These are phyloP conservation scores for Diaporthe australafricana DNA, from an alignment of 2,329 filamentous ascomycete species.

Conservation along the genomic window DNA sequence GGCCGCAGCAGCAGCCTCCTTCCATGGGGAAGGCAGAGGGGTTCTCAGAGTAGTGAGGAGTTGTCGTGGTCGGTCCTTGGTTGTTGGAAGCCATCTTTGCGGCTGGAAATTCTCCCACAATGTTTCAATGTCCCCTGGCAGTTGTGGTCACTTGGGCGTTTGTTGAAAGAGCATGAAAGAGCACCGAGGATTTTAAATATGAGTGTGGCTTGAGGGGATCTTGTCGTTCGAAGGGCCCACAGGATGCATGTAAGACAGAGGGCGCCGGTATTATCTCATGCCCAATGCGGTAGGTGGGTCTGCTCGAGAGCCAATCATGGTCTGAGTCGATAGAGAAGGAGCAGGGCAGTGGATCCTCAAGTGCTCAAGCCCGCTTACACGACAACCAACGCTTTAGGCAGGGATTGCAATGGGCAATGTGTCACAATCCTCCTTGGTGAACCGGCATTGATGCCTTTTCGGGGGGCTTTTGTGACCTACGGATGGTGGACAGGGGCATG, in stretches of 20 bases:
- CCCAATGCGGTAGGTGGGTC: constrained; percentile 2
- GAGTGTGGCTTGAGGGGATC: neutral
- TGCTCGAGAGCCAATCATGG: constrained; percentile 3
- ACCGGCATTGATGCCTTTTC: neutral
- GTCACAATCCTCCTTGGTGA: neutral
- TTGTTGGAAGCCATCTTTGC: neutral
- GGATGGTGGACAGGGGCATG: no score
- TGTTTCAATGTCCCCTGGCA: neutral
- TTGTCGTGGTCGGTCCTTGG: neutral
- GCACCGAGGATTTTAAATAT: neutral
- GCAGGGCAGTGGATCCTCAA: neutral
- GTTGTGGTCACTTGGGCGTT: neutral
- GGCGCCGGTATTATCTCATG: neutral
- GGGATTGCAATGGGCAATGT: neutral
- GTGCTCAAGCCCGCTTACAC: neutral
- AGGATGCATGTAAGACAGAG: constrained; percentile 19
- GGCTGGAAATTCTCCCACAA: neutral
- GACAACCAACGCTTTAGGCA: neutral
- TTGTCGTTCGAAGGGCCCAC: neutral
- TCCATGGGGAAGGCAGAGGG: constrained; percentile 41
- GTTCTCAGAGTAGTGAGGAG: constrained; percentile 34
- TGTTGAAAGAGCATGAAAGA: neutral
- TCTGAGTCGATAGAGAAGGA: neutral
- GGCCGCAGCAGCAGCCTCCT: constrained; percentile 74
- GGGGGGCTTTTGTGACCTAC: neutral